A percentile compares a stretch with the other conserved stretches of the same genome.
phyloP scores from a whole-genome alignment of 2,329 filamentous ascomycete genomes.

The Alternaria longipes region DNA sequence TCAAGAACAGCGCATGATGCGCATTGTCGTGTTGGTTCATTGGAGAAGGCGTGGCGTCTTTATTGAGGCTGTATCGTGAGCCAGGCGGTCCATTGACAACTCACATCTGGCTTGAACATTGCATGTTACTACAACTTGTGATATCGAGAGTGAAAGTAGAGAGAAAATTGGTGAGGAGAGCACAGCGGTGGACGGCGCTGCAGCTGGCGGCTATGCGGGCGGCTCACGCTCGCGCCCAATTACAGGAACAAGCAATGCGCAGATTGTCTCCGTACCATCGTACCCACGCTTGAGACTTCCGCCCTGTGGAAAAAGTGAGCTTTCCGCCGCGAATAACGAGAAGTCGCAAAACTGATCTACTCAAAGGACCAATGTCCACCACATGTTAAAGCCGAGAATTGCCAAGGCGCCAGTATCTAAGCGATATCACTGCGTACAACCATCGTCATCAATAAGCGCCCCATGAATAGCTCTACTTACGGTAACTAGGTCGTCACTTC shows the following conservation, averaged over 20 bases:
- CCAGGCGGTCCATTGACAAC: too few relatives aligned
- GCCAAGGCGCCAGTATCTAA: background rate
- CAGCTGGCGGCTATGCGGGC: too few relatives aligned
- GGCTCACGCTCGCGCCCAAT: background rate
- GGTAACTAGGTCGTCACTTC: background rate
- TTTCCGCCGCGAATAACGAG: background rate
- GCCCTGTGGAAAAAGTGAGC: background rate
- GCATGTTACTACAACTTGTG: too few relatives aligned
- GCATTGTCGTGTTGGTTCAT: too few relatives aligned
- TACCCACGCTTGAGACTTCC: background rate
- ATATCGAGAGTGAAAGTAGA: too few relatives aligned
- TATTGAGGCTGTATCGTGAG: too few relatives aligned
- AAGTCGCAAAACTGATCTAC: background rate
- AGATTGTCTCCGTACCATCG: accelerated
- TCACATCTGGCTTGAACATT: too few relatives aligned
- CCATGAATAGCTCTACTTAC: background rate
- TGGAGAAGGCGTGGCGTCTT: too few relatives aligned
- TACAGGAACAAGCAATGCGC: background rate
- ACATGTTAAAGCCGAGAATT: background rate
- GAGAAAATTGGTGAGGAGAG: too few relatives aligned
- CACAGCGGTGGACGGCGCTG: too few relatives aligned
- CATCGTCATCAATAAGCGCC: background rate
- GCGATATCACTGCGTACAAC: background rate
- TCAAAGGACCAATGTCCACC: too few relatives aligned
- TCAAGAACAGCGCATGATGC: too few relatives aligned